Conservation (phyloP, 2,329 filamentous ascomycete species). For the Neoarthrinium moseri region DNA sequence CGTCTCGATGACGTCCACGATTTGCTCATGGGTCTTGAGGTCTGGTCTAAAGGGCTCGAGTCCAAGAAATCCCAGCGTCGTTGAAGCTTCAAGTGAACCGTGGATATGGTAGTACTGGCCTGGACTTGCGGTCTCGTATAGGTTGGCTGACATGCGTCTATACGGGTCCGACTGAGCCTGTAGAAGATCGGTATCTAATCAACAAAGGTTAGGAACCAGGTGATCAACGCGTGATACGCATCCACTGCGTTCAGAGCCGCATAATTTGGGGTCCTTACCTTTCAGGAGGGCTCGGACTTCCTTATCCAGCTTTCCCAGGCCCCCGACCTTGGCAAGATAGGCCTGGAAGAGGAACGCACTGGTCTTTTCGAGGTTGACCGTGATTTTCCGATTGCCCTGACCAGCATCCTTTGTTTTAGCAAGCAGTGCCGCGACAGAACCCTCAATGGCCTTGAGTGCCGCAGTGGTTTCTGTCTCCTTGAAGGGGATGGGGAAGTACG, state of each 20-base stretch:
- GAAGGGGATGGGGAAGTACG: conserved; percentile 38
- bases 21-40: conserved; percentile 56
- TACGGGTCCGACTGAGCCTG: conserved; percentile 70
- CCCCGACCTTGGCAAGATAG: conserved; percentile 55
- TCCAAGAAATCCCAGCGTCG: conserved; percentile 68
- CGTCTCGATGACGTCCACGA: conserved; percentile 58
- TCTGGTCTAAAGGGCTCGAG: conserved; percentile 61
- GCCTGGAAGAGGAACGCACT: conserved; percentile 57
- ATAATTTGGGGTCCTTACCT: conserved; percentile 24
- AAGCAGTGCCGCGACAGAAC: conserved; percentile 56
- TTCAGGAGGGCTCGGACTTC: conserved; percentile 41
- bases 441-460: conserved; percentile 59
- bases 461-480: conserved; percentile 38
- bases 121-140: conserved; percentile 65
- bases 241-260: conserved; percentile 22
- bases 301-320: conserved; percentile 46
- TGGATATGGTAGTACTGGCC: conserved; percentile 74
- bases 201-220: no score
- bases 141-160: conserved; percentile 69
- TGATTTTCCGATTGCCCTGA: conserved; percentile 35
- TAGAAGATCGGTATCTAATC: conserved; percentile 67
- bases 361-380: conserved; percentile 50
- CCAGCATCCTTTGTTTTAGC: conserved; percentile 52
- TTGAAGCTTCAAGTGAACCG: conserved; percentile 70
- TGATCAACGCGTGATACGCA: no score